Conservation (phyloP, 306 rosid species). For the Glycyrrhiza uralensis region DNA sequence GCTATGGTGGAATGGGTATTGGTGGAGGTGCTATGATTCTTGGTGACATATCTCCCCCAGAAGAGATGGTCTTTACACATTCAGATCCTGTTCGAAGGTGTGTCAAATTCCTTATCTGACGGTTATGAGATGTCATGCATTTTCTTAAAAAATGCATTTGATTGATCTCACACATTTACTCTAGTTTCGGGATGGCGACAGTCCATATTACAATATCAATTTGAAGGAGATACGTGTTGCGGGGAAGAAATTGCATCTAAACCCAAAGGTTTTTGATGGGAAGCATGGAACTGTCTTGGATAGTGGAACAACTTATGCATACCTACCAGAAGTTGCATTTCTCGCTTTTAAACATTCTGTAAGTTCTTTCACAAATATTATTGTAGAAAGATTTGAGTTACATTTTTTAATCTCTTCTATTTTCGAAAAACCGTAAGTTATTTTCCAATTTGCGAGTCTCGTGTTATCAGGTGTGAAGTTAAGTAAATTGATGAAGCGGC, state of each 20-base stretch:
- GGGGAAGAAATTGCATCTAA: constrained; percentile 67
- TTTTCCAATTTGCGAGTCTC: neutral
- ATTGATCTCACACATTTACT: constrained; percentile 92
- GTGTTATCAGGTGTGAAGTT: neutral
- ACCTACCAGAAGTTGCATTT: constrained; percentile 78
- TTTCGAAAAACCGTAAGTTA: neutral
- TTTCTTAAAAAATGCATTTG: constrained; percentile 58
- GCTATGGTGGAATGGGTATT: constrained; percentile 98
- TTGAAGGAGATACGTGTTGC: constrained; percentile 91
- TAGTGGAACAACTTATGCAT: constrained; percentile 96
- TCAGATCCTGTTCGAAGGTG: constrained; percentile 88
- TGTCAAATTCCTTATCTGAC: constrained; percentile 24
- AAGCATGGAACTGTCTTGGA: constrained; percentile 87
- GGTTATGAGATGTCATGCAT: constrained; percentile 42
- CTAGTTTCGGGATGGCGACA: constrained; percentile 99
- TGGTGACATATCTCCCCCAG: constrained; percentile 76
- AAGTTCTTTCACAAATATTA: constrained; percentile 40
- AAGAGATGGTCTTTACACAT: constrained; percentile 65
- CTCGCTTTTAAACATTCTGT: constrained; percentile 76
- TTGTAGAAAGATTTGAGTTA: neutral
- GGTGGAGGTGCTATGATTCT: constrained; percentile 99
- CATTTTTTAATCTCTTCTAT: constrained; percentile 1
- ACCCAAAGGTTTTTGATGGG: constrained; percentile 70
- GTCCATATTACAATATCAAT: constrained; percentile 94
- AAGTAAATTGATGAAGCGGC: neutral